A percentile compares a stretch with the other conserved stretches of the same genome.
phyloP scores from a whole-genome alignment of 2,329 filamentous ascomycete genomes.

The Aspergillus neotritici region DNA sequence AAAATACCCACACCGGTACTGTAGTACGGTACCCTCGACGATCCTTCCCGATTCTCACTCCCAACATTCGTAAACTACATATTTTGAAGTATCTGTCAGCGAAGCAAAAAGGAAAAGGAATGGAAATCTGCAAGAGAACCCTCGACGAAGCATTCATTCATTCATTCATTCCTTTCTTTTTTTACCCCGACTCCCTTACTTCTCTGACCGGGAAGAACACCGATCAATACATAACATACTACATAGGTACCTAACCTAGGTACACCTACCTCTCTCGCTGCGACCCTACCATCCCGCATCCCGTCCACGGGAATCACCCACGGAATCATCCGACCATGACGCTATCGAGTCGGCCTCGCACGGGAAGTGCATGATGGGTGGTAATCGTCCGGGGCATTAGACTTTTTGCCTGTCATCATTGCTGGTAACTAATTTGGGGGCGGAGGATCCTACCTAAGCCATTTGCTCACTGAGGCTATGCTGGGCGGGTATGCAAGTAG shows the following conservation, averaged over 20 bases:
- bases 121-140: conserved; percentile 9
- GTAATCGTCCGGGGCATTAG: background rate
- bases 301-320: conserved; percentile 1
- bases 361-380: background rate
- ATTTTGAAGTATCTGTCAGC: background rate
- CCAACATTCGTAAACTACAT: too few species aligned
- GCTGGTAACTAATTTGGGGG: too few species aligned
- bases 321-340: conserved; percentile 9
- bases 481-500: conserved; percentile 4
- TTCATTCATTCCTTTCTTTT: too few species aligned
- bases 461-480: conserved; percentile 3
- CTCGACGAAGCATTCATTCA: conserved; percentile 5
- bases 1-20: too few species aligned
- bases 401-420: background rate
- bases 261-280: background rate
- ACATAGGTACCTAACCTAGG: background rate
- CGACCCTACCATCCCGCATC: background rate
- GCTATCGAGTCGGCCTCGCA: conserved; percentile 8
- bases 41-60: too few species aligned
- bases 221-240: background rate
- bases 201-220: background rate
- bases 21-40: too few species aligned
- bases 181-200: background rate
- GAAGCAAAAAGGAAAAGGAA: background rate
- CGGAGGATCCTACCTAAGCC: too few species aligned